Base-by-base conservation (phyloP, 768 basidiomycete genomes). In the Pisolithus orientalis region DNA sequence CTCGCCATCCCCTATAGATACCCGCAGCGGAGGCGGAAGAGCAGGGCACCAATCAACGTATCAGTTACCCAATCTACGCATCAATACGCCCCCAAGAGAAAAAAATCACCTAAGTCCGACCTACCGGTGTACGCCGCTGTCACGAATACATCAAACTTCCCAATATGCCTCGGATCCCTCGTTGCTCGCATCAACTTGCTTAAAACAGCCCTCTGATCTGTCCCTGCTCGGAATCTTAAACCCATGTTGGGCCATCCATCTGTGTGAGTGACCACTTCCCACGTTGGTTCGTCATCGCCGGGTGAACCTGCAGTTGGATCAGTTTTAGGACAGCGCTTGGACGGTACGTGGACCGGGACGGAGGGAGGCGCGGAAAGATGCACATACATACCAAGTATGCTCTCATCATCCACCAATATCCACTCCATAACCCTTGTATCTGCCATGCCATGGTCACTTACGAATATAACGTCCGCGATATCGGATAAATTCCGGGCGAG, bases 191-290 rank as follows among this genome's bases (percentile, higher is more conserved):
- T 56, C 38, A 94, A 74, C 25, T 75, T 63, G 16, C 79, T 68
- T 29, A 88, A 69, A 54, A 86, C 79, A 39, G 75, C 70, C 9
- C 78, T 71, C 10, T 71, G 69, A 63, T 94, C 87, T 1, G 77
- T 73, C n/a, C 67, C 69, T 1, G 75, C 58, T 16, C 71, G 63
- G 72, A 95, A 92, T 25, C 93, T 80, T 48, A 96, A 68, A 2
- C 94, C 94, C 75, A 91, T 86, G 1, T 85, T 80, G 10, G 93
- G 94, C 92, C 91, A 94, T 39, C 94, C 83, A 54, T 95, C 93
- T 56, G 82, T 77, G 60, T 91, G 88, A 1, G 64, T 65, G 2
- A 66, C 57, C 24, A 59, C 59, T 16, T 44, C 47, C 65, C 66
- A 66, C 24, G 57, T 52, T 24, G 25, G 32, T 25, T 9, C 45